Base-by-base conservation (phyloP, 345 rosid genomes). In the Pugionium dolabratum region DNA sequence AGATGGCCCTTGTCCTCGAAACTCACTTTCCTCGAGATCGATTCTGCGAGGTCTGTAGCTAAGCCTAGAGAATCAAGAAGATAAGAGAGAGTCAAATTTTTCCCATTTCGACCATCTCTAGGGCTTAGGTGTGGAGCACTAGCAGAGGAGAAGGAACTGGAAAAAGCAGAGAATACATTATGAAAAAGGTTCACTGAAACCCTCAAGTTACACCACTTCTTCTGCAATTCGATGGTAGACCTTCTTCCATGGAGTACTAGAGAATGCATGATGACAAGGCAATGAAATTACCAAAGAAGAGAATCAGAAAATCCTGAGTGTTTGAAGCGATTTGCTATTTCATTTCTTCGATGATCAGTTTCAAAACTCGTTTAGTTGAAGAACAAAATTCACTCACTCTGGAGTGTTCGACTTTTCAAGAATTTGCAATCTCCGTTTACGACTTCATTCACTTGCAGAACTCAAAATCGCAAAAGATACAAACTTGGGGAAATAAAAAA, bases 21-120 rank as follows among this genome's bases (percentile, higher is more conserved):
- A 1, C 29, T 44, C 5, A 54, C 40, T 3, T 49, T 77, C 35
- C 8, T 58, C 0, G 77, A 68, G 11, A 68, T 43, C 0, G 68
- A 68, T 11, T 31, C n/a, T 0, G 75, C 77, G 6, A 60, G 9
- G 1, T 72, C 68, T 1, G 44, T 28, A 5, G 75, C 0, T 2
- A 77, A 41, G 18, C 77, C 71, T 2, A 75, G 39, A 6, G 80
- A 77, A 25, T 30, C 41, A 35, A 72, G 46, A 32, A 56, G 71
- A 47, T 66, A 67, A 56, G 63, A 56, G 28, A 46, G 0, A 0
- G 74, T 63, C 63, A 68, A 67, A 0, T 49, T 44, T 0, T 44
- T 43, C 0, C 61, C 62, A 62, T 43, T 70, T 4, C 1, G 29
- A 63, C 8, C 18, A 54, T 62, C 49, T 54, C 1, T 1, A 42